Conservation (phyloP, 1,139 yeast genomes). For the Saccharomyces hybrid region DNA sequence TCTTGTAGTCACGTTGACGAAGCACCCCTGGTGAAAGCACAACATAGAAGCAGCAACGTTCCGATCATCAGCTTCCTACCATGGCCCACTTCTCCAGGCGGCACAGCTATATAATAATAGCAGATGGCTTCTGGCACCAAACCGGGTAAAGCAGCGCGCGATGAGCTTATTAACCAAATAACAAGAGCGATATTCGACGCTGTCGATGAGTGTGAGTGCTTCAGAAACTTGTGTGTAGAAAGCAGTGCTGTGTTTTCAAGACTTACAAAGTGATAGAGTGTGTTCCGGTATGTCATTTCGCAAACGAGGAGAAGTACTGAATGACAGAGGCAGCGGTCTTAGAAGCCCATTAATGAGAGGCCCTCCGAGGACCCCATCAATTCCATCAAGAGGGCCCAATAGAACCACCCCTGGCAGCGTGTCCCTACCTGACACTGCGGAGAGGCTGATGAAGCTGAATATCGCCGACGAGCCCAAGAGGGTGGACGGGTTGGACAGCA, state of each 20-base stretch:
- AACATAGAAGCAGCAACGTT: too few species aligned
- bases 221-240: not conserved
- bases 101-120: too few species aligned
- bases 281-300: constrained; percentile 51
- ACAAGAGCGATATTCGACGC: not conserved
- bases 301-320: constrained; percentile 52
- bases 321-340: constrained; percentile 20
- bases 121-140: not conserved
- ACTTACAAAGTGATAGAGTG: too few species aligned
- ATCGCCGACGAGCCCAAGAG: not conserved
- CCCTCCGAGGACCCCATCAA: constrained; percentile 4
- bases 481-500: not conserved
- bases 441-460: not conserved
- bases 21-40: too few species aligned
- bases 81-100: not conserved
- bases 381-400: constrained; percentile 5
- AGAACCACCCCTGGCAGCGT: not conserved
- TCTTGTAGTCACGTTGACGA: too few species aligned
- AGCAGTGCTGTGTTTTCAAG: too few species aligned
- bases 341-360: constrained; percentile 16
- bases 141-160: not conserved
- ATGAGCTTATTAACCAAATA: not conserved
- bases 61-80: too few species aligned
- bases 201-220: not conserved
- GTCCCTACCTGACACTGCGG: not conserved